These are phyloP conservation scores for Cryptosporidium andersoni DNA, from an alignment of 169 alveolate species.

Conservation along the genomic window DNA sequence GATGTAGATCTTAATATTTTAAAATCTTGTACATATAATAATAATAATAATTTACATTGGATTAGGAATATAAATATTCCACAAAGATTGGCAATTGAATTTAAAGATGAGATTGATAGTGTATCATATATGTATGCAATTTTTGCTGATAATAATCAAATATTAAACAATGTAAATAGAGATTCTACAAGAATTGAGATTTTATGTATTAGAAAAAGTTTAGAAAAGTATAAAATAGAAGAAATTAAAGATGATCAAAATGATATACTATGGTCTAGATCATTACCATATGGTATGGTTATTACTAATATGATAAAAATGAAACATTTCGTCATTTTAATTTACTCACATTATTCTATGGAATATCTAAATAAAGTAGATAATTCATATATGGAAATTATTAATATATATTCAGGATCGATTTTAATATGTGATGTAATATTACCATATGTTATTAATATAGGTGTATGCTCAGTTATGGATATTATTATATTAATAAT, in stretches of 20 bases:
- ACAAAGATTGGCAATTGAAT: slow-evolving; percentile 26
- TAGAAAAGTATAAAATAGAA: not conserved
- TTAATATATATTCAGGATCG: slow-evolving; percentile 27
- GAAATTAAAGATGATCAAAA: slow-evolving; percentile 1
- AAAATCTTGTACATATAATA: not conserved
- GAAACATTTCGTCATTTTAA: slow-evolving; percentile 9
- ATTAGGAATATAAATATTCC: slow-evolving; percentile 9
- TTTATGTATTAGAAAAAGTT: slow-evolving; percentile 37
- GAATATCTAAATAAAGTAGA: not conserved
- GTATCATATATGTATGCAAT: slow-evolving; percentile 3
- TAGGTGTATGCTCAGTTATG: slow-evolving; percentile 9
- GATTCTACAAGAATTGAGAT: slow-evolving; percentile 21
- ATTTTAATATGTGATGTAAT: slow-evolving; percentile 14
- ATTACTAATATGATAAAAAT: slow-evolving; percentile 43
- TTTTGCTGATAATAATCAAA: slow-evolving; percentile 48
- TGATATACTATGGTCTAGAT: slow-evolving; percentile 47
- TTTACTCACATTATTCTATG: slow-evolving; percentile 14
- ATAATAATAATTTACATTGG: slow-evolving; percentile 8
- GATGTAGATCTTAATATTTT: not conserved
- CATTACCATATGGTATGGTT: slow-evolving; percentile 5
- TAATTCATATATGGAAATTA: slow-evolving; percentile 20
- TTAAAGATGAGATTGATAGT: slow-evolving; percentile 7
- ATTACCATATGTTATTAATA: slow-evolving; percentile 42
- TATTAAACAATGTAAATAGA: slow-evolving; percentile 30
- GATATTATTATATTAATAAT: slow-evolving; percentile 36